phyloP scores from a whole-genome alignment of 2,329 filamentous ascomycete genomes.

The Penicillium sp. region DNA sequence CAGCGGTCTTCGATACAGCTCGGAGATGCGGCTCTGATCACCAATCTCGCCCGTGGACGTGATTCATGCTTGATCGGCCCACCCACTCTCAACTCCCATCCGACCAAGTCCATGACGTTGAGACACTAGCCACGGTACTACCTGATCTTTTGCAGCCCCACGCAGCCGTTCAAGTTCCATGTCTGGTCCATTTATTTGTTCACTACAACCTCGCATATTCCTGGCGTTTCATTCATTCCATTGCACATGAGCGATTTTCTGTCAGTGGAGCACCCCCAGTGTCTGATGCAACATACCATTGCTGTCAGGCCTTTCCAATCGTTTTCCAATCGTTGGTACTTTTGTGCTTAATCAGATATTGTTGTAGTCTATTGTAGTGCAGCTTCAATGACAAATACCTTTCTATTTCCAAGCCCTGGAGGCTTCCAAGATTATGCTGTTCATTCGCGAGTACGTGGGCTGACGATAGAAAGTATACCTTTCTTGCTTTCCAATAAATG shows the following conservation, averaged over 20 bases:
- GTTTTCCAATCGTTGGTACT: neutral
- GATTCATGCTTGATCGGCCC: neutral
- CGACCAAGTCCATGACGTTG: slow-evolving; percentile 10
- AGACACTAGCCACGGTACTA: neutral
- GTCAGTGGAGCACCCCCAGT: neutral
- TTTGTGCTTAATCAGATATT: neutral
- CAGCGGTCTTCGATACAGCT: slow-evolving; percentile 43
- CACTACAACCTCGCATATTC: slow-evolving; percentile 17
- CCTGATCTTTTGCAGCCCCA: neutral
- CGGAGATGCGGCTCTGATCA: slow-evolving; percentile 34
- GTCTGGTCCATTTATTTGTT: neutral
- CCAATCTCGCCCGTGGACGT: neutral
- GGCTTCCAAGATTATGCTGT: too few relatives aligned
- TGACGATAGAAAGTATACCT: too few relatives aligned
- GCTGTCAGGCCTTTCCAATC: neutral
- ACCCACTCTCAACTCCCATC: neutral
- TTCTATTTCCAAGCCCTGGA: too few relatives aligned
- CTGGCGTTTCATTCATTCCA: slow-evolving; percentile 14
- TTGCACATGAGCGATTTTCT: slow-evolving; percentile 5
- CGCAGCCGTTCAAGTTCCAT: neutral
- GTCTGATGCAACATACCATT: neutral
- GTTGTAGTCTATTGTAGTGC: neutral
- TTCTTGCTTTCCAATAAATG: too few relatives aligned
- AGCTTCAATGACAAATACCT: neutral
- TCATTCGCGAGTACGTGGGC: too few relatives aligned